phyloP scores from a whole-genome alignment of 257 asterid species.

The Solanum medicagineum region DNA sequence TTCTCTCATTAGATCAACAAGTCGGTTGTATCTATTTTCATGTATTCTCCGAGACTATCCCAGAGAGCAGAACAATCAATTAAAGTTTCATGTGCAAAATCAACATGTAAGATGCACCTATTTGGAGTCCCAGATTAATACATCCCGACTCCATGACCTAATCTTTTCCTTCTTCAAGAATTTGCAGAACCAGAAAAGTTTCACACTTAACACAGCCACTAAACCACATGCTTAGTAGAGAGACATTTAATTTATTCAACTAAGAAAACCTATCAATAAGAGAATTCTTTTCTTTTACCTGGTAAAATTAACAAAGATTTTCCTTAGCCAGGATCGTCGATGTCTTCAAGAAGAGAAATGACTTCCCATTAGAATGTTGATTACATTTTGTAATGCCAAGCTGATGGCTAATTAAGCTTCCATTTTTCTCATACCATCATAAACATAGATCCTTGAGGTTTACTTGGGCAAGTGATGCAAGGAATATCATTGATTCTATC shows the following conservation, averaged over 20 bases:
- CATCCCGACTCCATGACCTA: too few species aligned
- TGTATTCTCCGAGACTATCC: too few species aligned
- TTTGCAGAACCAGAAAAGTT: too few species aligned
- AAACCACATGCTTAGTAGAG: background rate
- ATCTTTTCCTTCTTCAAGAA: too few species aligned
- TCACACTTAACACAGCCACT: too few species aligned
- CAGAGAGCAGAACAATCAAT: background rate
- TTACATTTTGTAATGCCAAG: background rate
- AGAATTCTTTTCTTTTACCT: constrained; percentile 20
- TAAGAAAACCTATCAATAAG: background rate
- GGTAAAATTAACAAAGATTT: constrained; percentile 51
- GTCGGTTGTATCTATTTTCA: too few species aligned
- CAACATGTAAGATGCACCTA: too few species aligned
- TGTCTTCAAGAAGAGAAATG: constrained; percentile 26
- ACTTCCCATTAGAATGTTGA: background rate
- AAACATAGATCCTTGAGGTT: constrained; percentile 87
- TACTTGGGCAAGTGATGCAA: constrained; percentile 62
- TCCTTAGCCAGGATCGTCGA: constrained; percentile 56
- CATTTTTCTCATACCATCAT: constrained; percentile 39
- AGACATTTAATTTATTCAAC: background rate
- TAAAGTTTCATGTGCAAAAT: too few species aligned
- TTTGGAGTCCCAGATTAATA: too few species aligned
- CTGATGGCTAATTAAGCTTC: background rate
- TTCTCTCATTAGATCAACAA: too few species aligned
- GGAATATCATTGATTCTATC: constrained; percentile 44